A percentile compares a stretch with the other conserved stretches of the same genome.
phyloP scores from a whole-genome alignment of 352 stramenopile species.

The Pythium folliculosum region DNA sequence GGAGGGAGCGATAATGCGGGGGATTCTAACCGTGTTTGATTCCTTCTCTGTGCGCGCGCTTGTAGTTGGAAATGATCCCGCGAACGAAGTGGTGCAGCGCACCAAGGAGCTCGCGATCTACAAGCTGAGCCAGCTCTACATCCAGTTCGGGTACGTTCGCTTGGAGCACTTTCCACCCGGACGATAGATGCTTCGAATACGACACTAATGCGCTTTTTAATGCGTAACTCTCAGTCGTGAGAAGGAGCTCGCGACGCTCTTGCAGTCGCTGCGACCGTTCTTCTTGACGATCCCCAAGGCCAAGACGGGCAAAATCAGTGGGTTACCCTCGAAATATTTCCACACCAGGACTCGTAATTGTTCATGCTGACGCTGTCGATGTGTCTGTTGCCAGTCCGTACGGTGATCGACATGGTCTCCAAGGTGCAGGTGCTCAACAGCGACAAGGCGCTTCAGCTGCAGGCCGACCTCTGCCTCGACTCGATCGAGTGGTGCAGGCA shows the following conservation, averaged over 20 bases:
- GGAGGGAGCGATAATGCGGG: neutral
- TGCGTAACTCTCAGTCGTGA: conserved; percentile 37
- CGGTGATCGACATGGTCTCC: conserved; percentile 97
- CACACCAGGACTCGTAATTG: too few relatives aligned
- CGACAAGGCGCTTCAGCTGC: conserved; percentile 93
- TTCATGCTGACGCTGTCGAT: too few relatives aligned
- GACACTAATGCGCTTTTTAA: neutral
- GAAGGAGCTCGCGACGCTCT: conserved; percentile 85
- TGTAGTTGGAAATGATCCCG: conserved; percentile 55
- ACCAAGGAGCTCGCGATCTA: conserved; percentile 97
- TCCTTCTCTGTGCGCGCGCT: neutral
- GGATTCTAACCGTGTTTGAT: neutral
- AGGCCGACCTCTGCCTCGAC: conserved; percentile 93
- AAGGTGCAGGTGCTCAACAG: conserved; percentile 87
- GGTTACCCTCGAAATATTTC: conserved; percentile 8
- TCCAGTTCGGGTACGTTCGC: conserved; percentile 65
- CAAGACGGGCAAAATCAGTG: conserved; percentile 98
- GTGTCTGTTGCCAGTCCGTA: conserved; percentile 78
- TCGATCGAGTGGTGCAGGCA: conserved; percentile 94
- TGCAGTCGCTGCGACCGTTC: conserved; percentile 91
- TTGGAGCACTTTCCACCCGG: neutral
- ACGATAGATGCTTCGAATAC: neutral
- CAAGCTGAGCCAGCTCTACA: conserved; percentile 92
- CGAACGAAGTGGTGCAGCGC: conserved; percentile 78
- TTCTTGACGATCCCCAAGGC: conserved; percentile 96